Evolutionary conservation across 148 eudicot genomes (phyloP).

Genomic region (Oxyria digyna): DNA sequence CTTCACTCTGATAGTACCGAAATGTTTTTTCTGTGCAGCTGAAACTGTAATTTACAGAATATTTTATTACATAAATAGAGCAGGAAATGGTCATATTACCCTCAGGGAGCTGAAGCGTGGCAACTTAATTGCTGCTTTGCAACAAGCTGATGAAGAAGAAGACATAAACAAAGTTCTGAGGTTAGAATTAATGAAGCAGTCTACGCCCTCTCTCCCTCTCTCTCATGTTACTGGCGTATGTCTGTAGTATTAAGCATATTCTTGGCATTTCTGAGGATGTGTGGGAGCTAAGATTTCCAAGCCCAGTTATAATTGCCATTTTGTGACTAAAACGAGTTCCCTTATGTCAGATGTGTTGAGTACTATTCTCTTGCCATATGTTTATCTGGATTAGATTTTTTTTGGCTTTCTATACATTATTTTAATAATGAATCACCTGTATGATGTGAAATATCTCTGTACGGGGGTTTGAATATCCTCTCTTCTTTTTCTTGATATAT

Average conservation of each 20-base stretch:
- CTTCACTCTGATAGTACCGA: not conserved
- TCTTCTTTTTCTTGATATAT: not conserved
- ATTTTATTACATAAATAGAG: constrained; percentile 89
- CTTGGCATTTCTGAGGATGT: not conserved
- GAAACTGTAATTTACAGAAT: constrained; percentile 98
- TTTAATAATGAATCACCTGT: not conserved
- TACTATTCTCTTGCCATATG: not conserved
- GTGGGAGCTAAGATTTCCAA: not conserved
- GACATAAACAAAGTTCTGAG: constrained; percentile 94
- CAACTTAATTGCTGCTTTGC: constrained; percentile 80
- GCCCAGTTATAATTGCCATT: not conserved
- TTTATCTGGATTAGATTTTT: not conserved
- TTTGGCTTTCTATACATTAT: not conserved
- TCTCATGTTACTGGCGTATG: not conserved
- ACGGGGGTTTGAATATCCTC: not conserved
- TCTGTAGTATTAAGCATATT: not conserved
- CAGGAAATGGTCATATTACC: constrained; percentile 79
- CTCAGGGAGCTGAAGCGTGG: constrained; percentile 93
- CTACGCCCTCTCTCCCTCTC: not conserved
- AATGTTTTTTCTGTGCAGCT: constrained; percentile 36
- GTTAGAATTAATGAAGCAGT: constrained; percentile 23
- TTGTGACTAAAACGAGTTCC: not conserved
- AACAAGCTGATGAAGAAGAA: constrained; percentile 96
- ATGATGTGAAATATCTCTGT: not conserved
- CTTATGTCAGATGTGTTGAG: not conserved